Evolutionary conservation across 352 stramenopile species (phyloP), one percentile per base, ranked within the genome.

Genomic region (Globisporangium emineosum): DNA sequence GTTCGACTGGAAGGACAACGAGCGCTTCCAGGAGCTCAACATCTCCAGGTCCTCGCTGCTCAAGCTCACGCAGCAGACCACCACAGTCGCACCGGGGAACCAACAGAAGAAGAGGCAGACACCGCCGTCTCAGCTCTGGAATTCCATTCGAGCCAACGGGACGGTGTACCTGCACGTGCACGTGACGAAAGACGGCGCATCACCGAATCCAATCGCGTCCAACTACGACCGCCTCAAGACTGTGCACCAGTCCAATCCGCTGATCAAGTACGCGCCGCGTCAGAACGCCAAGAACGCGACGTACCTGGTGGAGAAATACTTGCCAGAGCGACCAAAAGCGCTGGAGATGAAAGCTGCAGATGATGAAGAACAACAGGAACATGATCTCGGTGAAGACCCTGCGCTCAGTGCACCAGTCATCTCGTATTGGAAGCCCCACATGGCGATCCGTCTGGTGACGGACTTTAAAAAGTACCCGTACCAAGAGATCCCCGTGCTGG

Each of bases 381-480:
- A 62, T 2, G 62, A 62, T 7, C 40, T 62, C 7, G 65, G 56
- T 0, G 53, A 63, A 9, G 70, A 81, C 21, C 64, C 74, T 10
- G 68, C 79, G 40, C 55, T 78, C 29, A 67, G 63, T 9, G 73
- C 66, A 1, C 68, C 65, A 12, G 67, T 86, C 17, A 69, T 91
- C 32, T 80, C 82, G 12, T 93, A 89, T 64, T 93, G 85, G 85
- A 93, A 93, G 53, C 78, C 85, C 32, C 76, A 81, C 29, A 86
- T 81, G 67, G 83, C 77, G 60, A 75, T 93, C 43, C 75, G 82
- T 6, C 65, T 93, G 17, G 85, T 93, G 56, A 91, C 83, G 2
- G 82, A 88, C 33, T 91, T 91, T 55, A 42, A 42, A 42, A 90
- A 75, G 50, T 93, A 86, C 56, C 85, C 85, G 27, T 70, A 88